Evolutionary conservation across 768 basidiomycete species (phyloP).

Genomic region (Tricholoma hemisulphureum): DNA sequence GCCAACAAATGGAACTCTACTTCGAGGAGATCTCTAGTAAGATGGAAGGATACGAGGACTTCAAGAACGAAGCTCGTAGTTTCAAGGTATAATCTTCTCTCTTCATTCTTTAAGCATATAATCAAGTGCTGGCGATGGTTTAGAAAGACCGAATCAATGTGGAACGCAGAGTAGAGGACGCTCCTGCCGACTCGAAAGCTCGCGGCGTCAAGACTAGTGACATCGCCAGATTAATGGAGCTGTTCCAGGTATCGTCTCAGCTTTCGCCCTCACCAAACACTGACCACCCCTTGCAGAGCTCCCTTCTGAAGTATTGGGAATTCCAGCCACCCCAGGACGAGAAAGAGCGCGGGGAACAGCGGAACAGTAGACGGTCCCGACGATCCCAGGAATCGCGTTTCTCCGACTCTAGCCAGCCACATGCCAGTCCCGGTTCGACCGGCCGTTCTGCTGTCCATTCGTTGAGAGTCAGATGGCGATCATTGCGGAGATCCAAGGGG

Average conservation of each 20-base stretch:
- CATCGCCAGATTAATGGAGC: constrained; percentile 78
- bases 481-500: constrained; percentile 30
- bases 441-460: neutral
- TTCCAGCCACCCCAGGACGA: constrained; percentile 48
- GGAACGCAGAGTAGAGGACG: constrained; percentile 57
- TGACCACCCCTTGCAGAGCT: constrained; percentile 41
- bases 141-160: constrained; percentile 78
- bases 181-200: constrained; percentile 41
- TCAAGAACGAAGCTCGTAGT: constrained; percentile 71
- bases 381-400: constrained; percentile 30
- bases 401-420: constrained; percentile 42
- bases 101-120: constrained; percentile 6
- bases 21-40: constrained; percentile 62
- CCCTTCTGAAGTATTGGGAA: constrained; percentile 70
- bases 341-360: constrained; percentile 17
- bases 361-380: constrained; percentile 12
- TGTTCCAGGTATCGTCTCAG: constrained; percentile 60
- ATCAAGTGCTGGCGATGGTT: neutral
- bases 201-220: constrained; percentile 69
- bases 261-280: neutral
- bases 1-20: constrained; percentile 79
- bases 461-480: constrained; percentile 28
- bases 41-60: constrained; percentile 65
- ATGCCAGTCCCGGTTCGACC: constrained; percentile 32
- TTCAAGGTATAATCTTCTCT: constrained; percentile 59